Base-by-base conservation (phyloP, 2,329 filamentous ascomycete genomes). In the Ophiostoma tasmaniense region DNA sequence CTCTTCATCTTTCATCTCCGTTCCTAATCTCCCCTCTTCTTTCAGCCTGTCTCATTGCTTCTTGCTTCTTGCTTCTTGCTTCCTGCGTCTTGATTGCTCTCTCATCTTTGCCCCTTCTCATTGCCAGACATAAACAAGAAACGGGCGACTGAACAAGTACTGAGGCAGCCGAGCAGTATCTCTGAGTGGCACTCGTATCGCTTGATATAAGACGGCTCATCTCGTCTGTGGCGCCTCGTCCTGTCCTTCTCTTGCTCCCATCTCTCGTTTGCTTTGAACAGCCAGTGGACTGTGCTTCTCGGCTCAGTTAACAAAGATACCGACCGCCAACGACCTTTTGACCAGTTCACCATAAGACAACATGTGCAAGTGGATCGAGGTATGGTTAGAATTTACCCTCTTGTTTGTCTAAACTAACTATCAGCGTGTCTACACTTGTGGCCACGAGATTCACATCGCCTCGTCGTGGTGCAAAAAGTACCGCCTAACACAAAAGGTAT, bases 391-490 rank as follows among this genome's bases (percentile, higher is more conserved):
- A 33, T 2, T 8, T 35, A 11, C n/a, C 2, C 30, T 10, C 33
- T 33, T 8, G 33, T 33, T 42, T 13, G 14, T 7, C n/a, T 14
- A 35, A 25, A 3, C 28, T 35, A 14, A 55, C 42, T 6, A n/a
- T 4, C 35, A 69, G 67, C 52, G 52, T 14, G 30, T 30, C 10
- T 69, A 66, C 35, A 37, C 30, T 28, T 69, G 64, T 30, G 28
- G 20, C 37, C 30, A 62, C 64, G 7, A 28, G 2, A 28, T 20
- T 7, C 33, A 62, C 28, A 59, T 65, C 35, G 62, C 64, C 22
- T 61, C 62, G 22, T 66, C 62, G 42, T 68, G 55, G 62, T 68
- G 67, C 45, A 37, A 66, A 8, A 28, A 33, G 17, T 68, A 68
- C 50, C n/a, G 37, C 35, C 22, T 30, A 17, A 66, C 62, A 25